Percentiles rank a stretch among this genome's conserved stretches.
Evolutionary conservation across 495 filamentous ascomycete genomes (phyloP).

Genomic region (Aspergillus homomorphus): DNA sequence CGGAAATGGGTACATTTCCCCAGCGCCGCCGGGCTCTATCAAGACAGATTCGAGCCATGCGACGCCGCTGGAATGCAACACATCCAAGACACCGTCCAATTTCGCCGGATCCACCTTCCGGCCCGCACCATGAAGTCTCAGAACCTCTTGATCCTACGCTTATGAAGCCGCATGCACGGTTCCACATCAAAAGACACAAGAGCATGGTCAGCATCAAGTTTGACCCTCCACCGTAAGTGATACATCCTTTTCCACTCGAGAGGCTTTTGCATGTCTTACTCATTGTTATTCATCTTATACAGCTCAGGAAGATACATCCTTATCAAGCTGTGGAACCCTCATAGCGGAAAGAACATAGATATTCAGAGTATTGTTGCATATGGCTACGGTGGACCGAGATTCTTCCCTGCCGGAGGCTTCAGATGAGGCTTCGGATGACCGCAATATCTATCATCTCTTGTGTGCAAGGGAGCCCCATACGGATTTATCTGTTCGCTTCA

Average conservation of each 20-base stretch:
- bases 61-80: conserved; percentile 20
- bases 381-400: conserved; percentile 80
- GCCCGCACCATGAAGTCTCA: conserved; percentile 1
- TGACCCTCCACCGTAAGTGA: conserved; percentile 79
- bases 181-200: conserved; percentile 75
- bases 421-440: conserved; percentile 15
- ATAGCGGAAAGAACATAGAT: conserved; percentile 67
- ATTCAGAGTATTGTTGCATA: conserved; percentile 76
- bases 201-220: conserved; percentile 85
- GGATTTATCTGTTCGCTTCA: background rate
- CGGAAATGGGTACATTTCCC: conserved; percentile 21
- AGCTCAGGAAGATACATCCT: conserved; percentile 73
- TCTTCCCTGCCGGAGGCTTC: conserved; percentile 54
- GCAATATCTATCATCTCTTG: too few species aligned
- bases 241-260: background rate
- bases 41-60: conserved; percentile 25
- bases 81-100: conserved; percentile 25
- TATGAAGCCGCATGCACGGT: conserved; percentile 68
- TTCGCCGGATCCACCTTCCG: conserved; percentile 13
- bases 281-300: background rate
- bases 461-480: background rate
- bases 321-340: conserved; percentile 82
- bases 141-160: conserved; percentile 42
- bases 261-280: conserved; percentile 9
- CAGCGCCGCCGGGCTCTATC: conserved; percentile 32